Evolutionary conservation across 1,284 basidiomycete genomes (phyloP), one percentile per base, ranked within the genome.

Genomic region (Flammula alnicola): DNA sequence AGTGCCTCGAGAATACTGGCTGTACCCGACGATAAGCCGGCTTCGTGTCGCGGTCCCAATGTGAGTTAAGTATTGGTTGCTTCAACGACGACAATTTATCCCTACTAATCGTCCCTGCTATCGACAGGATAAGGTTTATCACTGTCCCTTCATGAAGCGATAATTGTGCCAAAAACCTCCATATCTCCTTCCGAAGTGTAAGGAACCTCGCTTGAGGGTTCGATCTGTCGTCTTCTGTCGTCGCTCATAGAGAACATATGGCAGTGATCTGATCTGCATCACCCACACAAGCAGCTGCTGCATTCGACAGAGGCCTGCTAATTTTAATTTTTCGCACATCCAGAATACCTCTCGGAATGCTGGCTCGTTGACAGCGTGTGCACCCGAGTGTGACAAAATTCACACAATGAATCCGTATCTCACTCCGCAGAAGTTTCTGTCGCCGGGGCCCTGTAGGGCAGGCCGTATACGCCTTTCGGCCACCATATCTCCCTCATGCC

Each of bases 11-110:
- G 48, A 50, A 42, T 52, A 41, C 27, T 20, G 44, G 38, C 54
- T 55, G 54, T 55, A 49, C 38, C 56, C 56, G 56, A 57, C 42
- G 49, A 54, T 54, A 47, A 41, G 47, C 52, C 41, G n/a, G n/a
- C n/a, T n/a, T n/a, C n/a, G n/a, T n/a, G n/a, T n/a, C n/a, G n/a
- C n/a, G n/a, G n/a, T n/a, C n/a, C n/a, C n/a, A n/a, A n/a, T n/a
- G n/a, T n/a, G n/a, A n/a, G n/a, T n/a, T n/a, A n/a, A n/a, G n/a
- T n/a, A n/a, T n/a, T n/a, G n/a, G n/a, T n/a, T n/a, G n/a, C n/a
- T n/a, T n/a, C n/a, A n/a, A n/a, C n/a, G n/a, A n/a, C n/a, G n/a
- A n/a, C n/a, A n/a, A n/a, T n/a, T n/a, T n/a, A n/a, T n/a, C n/a
- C n/a, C n/a, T n/a, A n/a, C n/a, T n/a, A n/a, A n/a, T n/a, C n/a